phyloP scores from a whole-genome alignment of 768 basidiomycete species.

The Xerocomellus intermedius region DNA sequence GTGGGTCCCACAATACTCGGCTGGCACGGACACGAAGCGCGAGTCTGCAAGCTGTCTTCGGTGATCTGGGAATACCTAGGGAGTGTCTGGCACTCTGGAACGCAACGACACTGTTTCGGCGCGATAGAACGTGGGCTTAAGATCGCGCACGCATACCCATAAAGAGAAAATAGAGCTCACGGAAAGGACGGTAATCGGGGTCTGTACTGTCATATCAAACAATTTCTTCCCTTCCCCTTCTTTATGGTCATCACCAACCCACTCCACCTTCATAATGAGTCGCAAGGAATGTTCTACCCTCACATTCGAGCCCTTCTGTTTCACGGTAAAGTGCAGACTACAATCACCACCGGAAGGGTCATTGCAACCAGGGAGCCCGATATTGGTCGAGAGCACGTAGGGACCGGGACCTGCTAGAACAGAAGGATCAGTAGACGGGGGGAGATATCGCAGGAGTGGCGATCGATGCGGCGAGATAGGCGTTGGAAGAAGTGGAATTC shows the following conservation, averaged over 20 bases:
- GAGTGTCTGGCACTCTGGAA: constrained; percentile 74
- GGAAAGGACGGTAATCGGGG: constrained; percentile 84
- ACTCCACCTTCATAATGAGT: constrained; percentile 76
- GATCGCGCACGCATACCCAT: neutral
- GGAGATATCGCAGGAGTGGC: constrained; percentile 19
- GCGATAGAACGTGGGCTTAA: neutral
- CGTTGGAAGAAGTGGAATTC: constrained; percentile 28
- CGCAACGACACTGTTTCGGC: constrained; percentile 68
- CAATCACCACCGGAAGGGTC: neutral
- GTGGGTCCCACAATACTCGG: neutral
- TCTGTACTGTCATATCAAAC: constrained; percentile 87
- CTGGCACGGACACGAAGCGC: constrained; percentile 46
- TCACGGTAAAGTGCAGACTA: constrained; percentile 72
- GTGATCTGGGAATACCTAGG: constrained; percentile 63
- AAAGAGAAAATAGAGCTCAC: constrained; percentile 44
- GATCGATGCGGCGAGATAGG: constrained; percentile 31
- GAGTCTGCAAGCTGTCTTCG: constrained; percentile 7
- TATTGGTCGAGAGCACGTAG: constrained; percentile 13
- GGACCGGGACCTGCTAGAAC: constrained; percentile 27
- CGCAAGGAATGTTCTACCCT: constrained; percentile 75
- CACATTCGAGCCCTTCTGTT: constrained; percentile 63
- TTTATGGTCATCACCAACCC: constrained; percentile 66
- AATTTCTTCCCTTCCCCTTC: constrained; percentile 74
- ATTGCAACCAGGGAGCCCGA: constrained; percentile 21
- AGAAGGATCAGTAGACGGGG: constrained; percentile 21